Evolutionary conservation across 164 flowering plant species (phyloP).

Genomic region (Magnolia kwangsiensis): DNA sequence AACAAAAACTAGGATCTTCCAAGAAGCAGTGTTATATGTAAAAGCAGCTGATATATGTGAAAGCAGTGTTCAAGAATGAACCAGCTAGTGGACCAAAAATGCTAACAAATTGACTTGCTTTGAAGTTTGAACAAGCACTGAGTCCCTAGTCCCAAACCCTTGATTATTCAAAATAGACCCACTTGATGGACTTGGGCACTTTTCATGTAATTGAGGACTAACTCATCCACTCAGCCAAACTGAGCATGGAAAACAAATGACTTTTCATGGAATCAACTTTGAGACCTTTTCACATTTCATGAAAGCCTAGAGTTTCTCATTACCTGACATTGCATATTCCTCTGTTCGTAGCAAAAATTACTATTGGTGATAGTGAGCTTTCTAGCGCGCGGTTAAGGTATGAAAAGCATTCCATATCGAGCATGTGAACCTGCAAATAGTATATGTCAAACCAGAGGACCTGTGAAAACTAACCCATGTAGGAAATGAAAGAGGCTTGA

Average conservation of each 20-base stretch:
- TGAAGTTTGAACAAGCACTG: too few relatives aligned
- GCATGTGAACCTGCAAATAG: constrained; percentile 86
- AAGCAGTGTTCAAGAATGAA: too few relatives aligned
- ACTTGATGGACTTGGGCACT: too few relatives aligned
- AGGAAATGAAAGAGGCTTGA: constrained; percentile 7
- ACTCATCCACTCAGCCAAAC: background rate
- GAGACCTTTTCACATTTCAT: background rate
- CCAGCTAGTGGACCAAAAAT: too few relatives aligned
- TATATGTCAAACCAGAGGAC: constrained; percentile 16
- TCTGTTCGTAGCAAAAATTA: constrained; percentile 93
- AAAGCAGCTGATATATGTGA: too few relatives aligned
- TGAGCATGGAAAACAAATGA: background rate
- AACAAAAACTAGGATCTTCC: too few relatives aligned
- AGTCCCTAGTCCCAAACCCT: too few relatives aligned
- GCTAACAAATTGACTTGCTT: too few relatives aligned
- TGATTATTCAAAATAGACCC: too few relatives aligned
- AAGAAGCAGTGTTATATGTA: too few relatives aligned
- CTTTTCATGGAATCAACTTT: background rate
- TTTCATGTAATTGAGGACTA: too few relatives aligned
- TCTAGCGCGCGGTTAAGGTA: constrained; percentile 92
- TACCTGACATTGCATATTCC: constrained; percentile 94
- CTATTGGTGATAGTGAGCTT: constrained; percentile 88
- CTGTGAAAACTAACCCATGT: background rate
- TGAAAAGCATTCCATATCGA: constrained; percentile 96
- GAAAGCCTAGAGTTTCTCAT: background rate